Evolutionary conservation across 768 basidiomycete species (phyloP).

Genomic region (Suillus clintonianus): DNA sequence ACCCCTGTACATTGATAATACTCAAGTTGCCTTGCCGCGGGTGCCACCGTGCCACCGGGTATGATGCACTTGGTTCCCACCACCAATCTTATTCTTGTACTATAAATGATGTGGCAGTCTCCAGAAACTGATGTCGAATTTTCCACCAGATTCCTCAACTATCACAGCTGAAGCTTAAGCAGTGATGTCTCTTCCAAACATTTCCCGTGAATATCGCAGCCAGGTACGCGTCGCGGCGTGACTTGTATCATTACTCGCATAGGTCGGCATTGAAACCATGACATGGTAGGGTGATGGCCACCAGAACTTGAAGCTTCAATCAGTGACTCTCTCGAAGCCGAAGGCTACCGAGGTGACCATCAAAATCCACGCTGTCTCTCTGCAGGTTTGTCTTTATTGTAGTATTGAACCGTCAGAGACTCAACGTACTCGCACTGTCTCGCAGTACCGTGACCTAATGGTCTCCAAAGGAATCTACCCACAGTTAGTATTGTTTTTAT

Average conservation of each 20-base stretch:
- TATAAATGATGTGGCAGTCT: not conserved
- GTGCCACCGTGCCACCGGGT: not conserved
- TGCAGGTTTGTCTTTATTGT: conserved; percentile 37
- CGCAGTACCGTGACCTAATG: conserved; percentile 51
- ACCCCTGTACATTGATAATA: too few relatives aligned
- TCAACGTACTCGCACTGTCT: conserved; percentile 32
- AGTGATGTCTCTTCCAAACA: conserved; percentile 15
- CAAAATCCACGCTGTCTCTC: conserved; percentile 56
- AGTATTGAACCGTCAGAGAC: not conserved
- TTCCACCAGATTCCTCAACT: not conserved
- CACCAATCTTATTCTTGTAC: not conserved
- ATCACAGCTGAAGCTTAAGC: not conserved
- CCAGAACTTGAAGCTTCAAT: conserved; percentile 29
- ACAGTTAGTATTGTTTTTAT: conserved; percentile 22
- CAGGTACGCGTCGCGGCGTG: conserved; percentile 4
- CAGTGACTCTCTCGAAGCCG: conserved; percentile 30
- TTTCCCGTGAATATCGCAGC: conserved; percentile 17
- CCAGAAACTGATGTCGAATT: not conserved
- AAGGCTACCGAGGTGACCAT: conserved; percentile 54
- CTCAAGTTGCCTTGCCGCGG: too few relatives aligned
- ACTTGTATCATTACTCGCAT: not conserved
- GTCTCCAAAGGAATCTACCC: conserved; percentile 43
- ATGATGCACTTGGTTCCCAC: not conserved
- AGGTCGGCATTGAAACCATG: not conserved
- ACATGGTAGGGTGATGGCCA: conserved; percentile 22